phyloP scores from a whole-genome alignment of 352 stramenopile genomes.

The Globisporangium orthogonon region DNA sequence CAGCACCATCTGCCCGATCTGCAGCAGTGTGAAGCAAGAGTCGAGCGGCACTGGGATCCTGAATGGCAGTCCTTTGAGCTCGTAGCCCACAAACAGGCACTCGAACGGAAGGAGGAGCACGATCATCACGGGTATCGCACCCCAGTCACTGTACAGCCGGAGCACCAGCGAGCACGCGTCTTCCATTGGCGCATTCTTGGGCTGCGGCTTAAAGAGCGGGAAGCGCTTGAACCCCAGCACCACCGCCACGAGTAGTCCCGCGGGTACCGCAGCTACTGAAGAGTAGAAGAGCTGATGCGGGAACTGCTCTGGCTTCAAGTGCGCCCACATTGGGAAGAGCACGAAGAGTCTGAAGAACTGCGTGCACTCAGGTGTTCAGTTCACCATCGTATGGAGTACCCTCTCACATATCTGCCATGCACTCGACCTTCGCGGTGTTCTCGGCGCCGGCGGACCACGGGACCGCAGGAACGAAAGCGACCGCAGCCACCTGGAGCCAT shows the following conservation, averaged over 20 bases:
- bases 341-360: constrained; percentile 32
- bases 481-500: constrained; percentile 37
- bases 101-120: constrained; percentile 39
- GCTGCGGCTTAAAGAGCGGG: constrained; percentile 61
- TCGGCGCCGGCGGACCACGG: constrained; percentile 36
- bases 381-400: too few relatives aligned
- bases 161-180: constrained; percentile 41
- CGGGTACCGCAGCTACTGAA: constrained; percentile 32
- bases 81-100: constrained; percentile 42
- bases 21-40: constrained; percentile 31
- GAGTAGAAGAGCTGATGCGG: constrained; percentile 30
- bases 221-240: constrained; percentile 40
- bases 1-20: constrained; percentile 22
- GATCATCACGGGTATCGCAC: constrained; percentile 38
- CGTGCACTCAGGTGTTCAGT: neutral
- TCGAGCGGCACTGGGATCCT: constrained; percentile 21
- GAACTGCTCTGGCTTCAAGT: constrained; percentile 28
- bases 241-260: constrained; percentile 20
- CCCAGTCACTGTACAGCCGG: constrained; percentile 51
- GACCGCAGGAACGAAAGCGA: constrained; percentile 44
- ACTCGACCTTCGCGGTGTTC: constrained; percentile 21
- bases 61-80: constrained; percentile 7
- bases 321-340: constrained; percentile 42
- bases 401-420: neutral
- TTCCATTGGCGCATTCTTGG: constrained; percentile 30